Evolutionary conservation across 1,284 basidiomycete species (phyloP).

Genomic region (Moesziomyces globuligerus): DNA sequence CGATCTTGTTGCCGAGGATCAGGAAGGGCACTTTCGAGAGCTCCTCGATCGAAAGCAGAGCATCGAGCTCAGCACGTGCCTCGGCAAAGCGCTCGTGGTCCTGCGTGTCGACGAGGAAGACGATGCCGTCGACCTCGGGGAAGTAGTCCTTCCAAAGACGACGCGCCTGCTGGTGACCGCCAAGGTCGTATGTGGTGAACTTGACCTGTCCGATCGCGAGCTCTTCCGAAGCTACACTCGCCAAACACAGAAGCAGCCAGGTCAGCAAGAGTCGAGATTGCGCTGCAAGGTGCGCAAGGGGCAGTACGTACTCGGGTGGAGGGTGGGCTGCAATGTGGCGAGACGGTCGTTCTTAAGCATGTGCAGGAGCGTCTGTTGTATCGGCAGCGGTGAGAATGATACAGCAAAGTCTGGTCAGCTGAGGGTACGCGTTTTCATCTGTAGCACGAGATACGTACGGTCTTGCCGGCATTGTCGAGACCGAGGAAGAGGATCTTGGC

Average conservation of each 20-base stretch:
- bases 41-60: conserved; percentile 87
- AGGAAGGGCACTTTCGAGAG: conserved; percentile 93
- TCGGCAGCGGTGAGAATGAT: too few species aligned
- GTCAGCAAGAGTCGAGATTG: not conserved
- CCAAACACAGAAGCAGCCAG: too few species aligned
- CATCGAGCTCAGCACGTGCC: conserved; percentile 95
- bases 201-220: conserved; percentile 98
- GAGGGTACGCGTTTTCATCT: too few species aligned
- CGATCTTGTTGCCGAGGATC: conserved; percentile 99
- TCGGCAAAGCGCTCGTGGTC: conserved; percentile 96
- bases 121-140: conserved; percentile 98
- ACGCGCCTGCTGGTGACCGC: conserved; percentile 96
- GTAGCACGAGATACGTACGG: conserved; percentile 76
- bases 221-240: conserved; percentile 98
- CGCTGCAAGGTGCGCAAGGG: not conserved
- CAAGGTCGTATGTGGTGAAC: conserved; percentile 98
- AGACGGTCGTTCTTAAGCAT: conserved; percentile 99
- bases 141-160: conserved; percentile 99
- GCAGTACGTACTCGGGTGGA: conserved; percentile 86
- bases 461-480: conserved; percentile 99
- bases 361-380: conserved; percentile 88
- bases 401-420: too few species aligned
- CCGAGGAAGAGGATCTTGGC: conserved; percentile 99
- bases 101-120: conserved; percentile 97
- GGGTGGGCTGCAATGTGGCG: conserved; percentile 95